phyloP scores from a whole-genome alignment of 2,329 filamentous ascomycete species.

The Penicillium sp. region DNA sequence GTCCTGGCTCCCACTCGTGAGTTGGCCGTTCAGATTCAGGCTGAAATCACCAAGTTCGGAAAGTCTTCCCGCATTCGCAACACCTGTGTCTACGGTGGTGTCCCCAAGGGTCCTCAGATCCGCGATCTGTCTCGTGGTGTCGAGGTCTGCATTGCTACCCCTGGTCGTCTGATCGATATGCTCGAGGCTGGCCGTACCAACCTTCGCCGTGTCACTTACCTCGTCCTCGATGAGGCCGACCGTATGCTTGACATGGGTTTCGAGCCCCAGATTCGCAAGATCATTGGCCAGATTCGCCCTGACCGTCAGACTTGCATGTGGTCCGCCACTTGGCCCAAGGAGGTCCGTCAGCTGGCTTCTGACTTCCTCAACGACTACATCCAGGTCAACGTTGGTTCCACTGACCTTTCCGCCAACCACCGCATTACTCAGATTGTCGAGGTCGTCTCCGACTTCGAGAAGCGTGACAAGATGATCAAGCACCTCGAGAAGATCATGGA shows the following conservation, averaged over 20 bases:
- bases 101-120: slow-evolving; percentile 96
- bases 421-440: slow-evolving; percentile 97
- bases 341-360: slow-evolving; percentile 85
- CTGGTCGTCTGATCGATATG: slow-evolving; percentile 97
- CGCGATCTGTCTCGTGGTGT: slow-evolving; percentile 92
- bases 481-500: slow-evolving; percentile 98
- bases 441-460: slow-evolving; percentile 94
- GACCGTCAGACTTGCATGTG: slow-evolving; percentile 99
- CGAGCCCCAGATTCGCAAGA: slow-evolving; percentile 98
- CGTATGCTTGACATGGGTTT: slow-evolving; percentile 99
- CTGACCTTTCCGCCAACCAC: slow-evolving; percentile 95
- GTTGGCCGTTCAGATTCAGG: slow-evolving; percentile 96
- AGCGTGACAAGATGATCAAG: slow-evolving; percentile 96
- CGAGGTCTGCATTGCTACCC: slow-evolving; percentile 97
- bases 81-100: slow-evolving; percentile 98
- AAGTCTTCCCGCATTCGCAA: slow-evolving; percentile 97
- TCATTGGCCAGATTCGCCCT: slow-evolving; percentile 94
- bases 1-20: slow-evolving; percentile 96
- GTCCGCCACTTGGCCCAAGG: slow-evolving; percentile 99
- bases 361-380: slow-evolving; percentile 96
- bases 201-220: slow-evolving; percentile 93
- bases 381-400: slow-evolving; percentile 96
- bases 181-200: slow-evolving; percentile 97
- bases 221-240: slow-evolving; percentile 98
- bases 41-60: slow-evolving; percentile 98